A percentile compares a stretch with the other conserved stretches of the same genome.
These are phyloP conservation scores for Podosphaera leucotricha DNA, from an alignment of 2,329 filamentous ascomycete species.

Conservation along the genomic window DNA sequence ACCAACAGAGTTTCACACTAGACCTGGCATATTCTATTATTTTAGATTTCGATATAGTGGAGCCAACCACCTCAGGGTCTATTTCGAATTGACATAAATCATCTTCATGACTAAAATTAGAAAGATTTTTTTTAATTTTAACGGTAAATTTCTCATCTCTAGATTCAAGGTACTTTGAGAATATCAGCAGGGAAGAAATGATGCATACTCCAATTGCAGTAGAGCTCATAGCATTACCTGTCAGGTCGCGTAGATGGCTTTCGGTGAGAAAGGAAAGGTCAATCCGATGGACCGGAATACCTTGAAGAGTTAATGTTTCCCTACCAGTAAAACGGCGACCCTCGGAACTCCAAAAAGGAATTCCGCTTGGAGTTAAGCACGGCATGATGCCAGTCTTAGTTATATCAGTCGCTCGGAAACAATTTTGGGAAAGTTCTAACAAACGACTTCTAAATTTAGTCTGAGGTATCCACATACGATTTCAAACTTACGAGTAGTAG, in stretches of 20 bases:
- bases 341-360: slow-evolving; percentile 34
- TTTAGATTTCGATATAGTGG: slow-evolving; percentile 3
- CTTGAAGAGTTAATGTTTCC: slow-evolving; percentile 43
- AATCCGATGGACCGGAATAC: slow-evolving; percentile 38
- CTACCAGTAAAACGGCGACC: slow-evolving; percentile 35
- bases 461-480: background rate
- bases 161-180: slow-evolving; percentile 3
- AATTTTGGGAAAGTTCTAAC: slow-evolving; percentile 49
- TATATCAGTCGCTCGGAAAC: slow-evolving; percentile 31
- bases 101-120: background rate
- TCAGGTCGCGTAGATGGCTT: slow-evolving; percentile 40
- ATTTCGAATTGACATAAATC: background rate
- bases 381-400: slow-evolving; percentile 31
- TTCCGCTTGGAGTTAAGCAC: slow-evolving; percentile 44
- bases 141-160: background rate
- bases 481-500: slow-evolving; percentile 26
- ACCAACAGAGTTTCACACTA: slow-evolving; percentile 28
- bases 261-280: slow-evolving; percentile 39
- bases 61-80: background rate
- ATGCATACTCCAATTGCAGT: slow-evolving; percentile 45
- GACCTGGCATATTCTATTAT: slow-evolving; percentile 7
- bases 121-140: background rate
- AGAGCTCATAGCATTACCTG: slow-evolving; percentile 59
- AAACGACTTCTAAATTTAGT: slow-evolving; percentile 19
- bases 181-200: slow-evolving; percentile 29